phyloP scores from a whole-genome alignment of 2,329 filamentous ascomycete species.

The Stemphylium beticola region DNA sequence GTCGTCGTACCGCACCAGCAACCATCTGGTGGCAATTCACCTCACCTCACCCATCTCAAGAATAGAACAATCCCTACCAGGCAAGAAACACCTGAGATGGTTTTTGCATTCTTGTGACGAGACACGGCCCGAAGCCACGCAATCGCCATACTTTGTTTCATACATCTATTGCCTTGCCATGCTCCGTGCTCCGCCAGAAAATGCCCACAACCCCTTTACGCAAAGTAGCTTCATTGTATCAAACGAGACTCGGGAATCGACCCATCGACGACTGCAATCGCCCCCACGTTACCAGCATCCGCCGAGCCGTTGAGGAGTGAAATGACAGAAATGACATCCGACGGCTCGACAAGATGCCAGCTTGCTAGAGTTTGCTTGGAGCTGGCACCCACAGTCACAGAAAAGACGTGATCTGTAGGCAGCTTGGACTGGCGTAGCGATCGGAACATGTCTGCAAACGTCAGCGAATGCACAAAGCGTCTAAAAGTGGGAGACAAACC shows the following conservation, averaged over 20 bases:
- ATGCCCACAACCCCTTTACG: constrained; percentile 17
- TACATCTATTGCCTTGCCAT: constrained; percentile 12
- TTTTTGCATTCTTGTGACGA: background rate
- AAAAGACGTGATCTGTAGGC: constrained; percentile 75
- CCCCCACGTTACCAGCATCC: constrained; percentile 50
- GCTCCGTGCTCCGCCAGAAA: constrained; percentile 28
- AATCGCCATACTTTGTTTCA: constrained; percentile 2
- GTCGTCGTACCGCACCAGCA: constrained; percentile 6
- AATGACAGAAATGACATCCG: constrained; percentile 78
- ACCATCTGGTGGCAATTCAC: constrained; percentile 2
- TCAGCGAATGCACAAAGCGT: constrained; percentile 7
- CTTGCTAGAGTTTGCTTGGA: constrained; percentile 89
- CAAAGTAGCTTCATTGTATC: constrained; percentile 1
- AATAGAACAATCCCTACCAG: background rate
- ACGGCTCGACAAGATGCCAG: constrained; percentile 88
- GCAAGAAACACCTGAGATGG: background rate
- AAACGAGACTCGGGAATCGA: constrained; percentile 43
- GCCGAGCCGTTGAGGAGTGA: constrained; percentile 60
- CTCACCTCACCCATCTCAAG: background rate
- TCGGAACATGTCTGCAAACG: constrained; percentile 76
- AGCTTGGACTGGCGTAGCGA: constrained; percentile 68
- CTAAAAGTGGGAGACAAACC: constrained; percentile 59
- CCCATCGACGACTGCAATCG: constrained; percentile 50
- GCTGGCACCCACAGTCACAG: constrained; percentile 88
- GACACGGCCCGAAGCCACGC: constrained; percentile 3